phyloP scores from a whole-genome alignment of 139 green algal genomes.

The Gonium pectorale region DNA sequence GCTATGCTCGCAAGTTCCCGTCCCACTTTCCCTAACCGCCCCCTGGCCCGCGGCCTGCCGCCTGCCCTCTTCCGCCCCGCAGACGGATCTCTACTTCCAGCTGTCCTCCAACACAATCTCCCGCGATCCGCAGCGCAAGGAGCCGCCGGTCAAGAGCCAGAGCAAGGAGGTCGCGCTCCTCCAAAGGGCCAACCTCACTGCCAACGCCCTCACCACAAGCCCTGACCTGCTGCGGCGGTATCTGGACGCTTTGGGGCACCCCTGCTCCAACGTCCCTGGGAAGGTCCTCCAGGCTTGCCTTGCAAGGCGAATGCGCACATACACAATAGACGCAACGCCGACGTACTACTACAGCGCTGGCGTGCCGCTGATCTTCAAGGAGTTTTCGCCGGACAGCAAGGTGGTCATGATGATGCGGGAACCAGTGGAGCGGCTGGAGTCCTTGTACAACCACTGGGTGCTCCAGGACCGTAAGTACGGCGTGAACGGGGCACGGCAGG shows the following conservation, averaged over 20 bases:
- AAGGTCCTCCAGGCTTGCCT: not conserved
- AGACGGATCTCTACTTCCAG: not conserved
- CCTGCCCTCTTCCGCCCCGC: not conserved
- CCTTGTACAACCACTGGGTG: not conserved
- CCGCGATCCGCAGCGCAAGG: not conserved
- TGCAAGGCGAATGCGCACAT: not conserved
- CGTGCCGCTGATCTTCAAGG: not conserved
- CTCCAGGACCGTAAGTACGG: not conserved
- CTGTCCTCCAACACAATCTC: not conserved
- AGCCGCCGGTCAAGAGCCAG: not conserved
- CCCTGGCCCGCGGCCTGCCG: no score
- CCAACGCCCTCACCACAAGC: not conserved
- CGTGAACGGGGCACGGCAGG: no score
- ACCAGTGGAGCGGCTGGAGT: not conserved
- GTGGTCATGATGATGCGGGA: not conserved
- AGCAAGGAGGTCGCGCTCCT: not conserved
- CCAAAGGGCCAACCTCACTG: not conserved
- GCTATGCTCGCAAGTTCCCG: no score
- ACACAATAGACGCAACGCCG: not conserved
- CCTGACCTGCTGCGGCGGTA: not conserved
- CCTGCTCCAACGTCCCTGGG: not conserved
- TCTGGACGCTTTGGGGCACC: not conserved
- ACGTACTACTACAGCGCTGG: not conserved
- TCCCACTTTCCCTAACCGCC: no score
- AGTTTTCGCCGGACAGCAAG: not conserved